These are phyloP conservation scores for Globisporangium spiculum DNA, from an alignment of 352 stramenopile species.

Conservation along the genomic window DNA sequence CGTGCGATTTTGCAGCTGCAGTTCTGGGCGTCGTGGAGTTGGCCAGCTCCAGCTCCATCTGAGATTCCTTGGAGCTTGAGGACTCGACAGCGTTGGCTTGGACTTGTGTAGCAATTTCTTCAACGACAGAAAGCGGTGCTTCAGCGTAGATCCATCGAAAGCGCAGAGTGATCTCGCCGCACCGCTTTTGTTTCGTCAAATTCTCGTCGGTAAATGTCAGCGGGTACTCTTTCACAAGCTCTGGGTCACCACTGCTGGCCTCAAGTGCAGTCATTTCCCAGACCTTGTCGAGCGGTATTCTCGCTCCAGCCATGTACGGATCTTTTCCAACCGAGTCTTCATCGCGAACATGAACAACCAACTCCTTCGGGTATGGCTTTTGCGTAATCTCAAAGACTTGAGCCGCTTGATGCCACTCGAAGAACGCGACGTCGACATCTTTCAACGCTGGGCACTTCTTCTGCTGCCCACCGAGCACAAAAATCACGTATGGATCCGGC, in stretches of 20 bases:
- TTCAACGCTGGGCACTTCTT: slow-evolving; percentile 32
- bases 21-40: background rate
- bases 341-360: slow-evolving; percentile 40
- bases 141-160: slow-evolving; percentile 44
- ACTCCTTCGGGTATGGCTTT: slow-evolving; percentile 29
- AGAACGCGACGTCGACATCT: slow-evolving; percentile 42
- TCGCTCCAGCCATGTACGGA: slow-evolving; percentile 40
- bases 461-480: slow-evolving; percentile 26
- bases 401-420: slow-evolving; percentile 43
- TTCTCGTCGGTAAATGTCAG: slow-evolving; percentile 38
- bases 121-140: slow-evolving; percentile 18
- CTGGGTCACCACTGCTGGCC: slow-evolving; percentile 12
- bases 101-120: background rate
- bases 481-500: slow-evolving; percentile 42
- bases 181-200: slow-evolving; percentile 37
- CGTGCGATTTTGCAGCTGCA: background rate
- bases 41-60: background rate
- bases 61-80: too few relatives aligned
- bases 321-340: slow-evolving; percentile 36
- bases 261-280: slow-evolving; percentile 20
- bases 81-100: background rate
- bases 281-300: slow-evolving; percentile 28
- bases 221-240: slow-evolving; percentile 29
- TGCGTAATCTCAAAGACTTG: slow-evolving; percentile 38
- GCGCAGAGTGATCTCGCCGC: slow-evolving; percentile 32